These are phyloP conservation scores for Pichia sp. DNA, from an alignment of 1,139 yeast genomes.

Conservation along the genomic window DNA sequence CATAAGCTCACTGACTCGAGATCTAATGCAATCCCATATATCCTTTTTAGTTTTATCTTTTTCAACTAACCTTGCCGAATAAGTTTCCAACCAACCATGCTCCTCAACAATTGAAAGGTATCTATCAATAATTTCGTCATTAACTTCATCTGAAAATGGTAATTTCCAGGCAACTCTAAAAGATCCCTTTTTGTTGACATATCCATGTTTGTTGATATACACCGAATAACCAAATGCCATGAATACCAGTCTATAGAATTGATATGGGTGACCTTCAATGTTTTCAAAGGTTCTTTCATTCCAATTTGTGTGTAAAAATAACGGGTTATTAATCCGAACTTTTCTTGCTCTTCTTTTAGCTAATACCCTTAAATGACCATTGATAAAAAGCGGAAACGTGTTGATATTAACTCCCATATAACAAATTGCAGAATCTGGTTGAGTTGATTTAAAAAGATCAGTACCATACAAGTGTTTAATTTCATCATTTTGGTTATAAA, in stretches of 20 bases:
- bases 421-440: background rate
- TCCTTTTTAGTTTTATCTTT: background rate
- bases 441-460: background rate
- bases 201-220: background rate
- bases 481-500: background rate
- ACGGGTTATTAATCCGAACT: background rate
- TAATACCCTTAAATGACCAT: background rate
- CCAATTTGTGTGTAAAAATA: background rate
- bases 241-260: background rate
- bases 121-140: background rate
- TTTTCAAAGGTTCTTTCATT: background rate
- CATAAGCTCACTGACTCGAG: too few relatives aligned
- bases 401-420: background rate
- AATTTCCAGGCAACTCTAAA: background rate
- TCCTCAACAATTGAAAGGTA: background rate
- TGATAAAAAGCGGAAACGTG: background rate
- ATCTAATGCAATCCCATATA: background rate
- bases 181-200: background rate
- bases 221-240: background rate
- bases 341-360: background rate
- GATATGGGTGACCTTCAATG: background rate
- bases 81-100: background rate
- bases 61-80: background rate
- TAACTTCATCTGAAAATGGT: background rate
- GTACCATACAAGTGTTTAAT: background rate